These are phyloP conservation scores for Neonectria faginata DNA, from an alignment of 2,329 filamentous ascomycete species.

Conservation along the genomic window DNA sequence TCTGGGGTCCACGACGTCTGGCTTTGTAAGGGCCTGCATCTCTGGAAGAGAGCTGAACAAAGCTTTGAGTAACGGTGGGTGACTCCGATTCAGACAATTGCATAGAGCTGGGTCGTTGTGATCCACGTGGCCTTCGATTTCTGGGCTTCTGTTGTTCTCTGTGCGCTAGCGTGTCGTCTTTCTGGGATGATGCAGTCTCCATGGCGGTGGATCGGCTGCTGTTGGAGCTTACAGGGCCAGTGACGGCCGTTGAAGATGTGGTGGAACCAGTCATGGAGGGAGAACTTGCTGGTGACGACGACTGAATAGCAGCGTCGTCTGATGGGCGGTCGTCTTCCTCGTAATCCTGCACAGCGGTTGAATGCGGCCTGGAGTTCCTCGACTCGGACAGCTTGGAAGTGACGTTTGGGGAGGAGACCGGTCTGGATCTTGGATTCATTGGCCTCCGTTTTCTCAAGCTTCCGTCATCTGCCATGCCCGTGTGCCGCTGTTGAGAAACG, in stretches of 20 bases:
- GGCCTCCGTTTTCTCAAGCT: slow-evolving; percentile 4
- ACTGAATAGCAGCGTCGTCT: not conserved
- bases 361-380: not conserved
- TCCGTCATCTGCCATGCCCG: not conserved
- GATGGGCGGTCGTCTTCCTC: slow-evolving; percentile 4
- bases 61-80: slow-evolving; percentile 56
- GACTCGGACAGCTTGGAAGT: slow-evolving; percentile 4
- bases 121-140: not conserved
- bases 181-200: not conserved
- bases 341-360: not conserved
- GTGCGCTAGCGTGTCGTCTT: not conserved
- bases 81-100: slow-evolving; percentile 56
- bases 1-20: slow-evolving; percentile 17
- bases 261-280: not conserved
- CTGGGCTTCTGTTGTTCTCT: slow-evolving; percentile 15
- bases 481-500: not conserved
- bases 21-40: slow-evolving; percentile 12
- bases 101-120: slow-evolving; percentile 21
- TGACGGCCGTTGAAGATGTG: not conserved
- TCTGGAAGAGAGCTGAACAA: slow-evolving; percentile 47
- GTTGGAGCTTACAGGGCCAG: slow-evolving; percentile 2
- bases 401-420: slow-evolving; percentile 12
- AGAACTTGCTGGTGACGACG: slow-evolving; percentile 2
- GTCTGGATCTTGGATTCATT: slow-evolving; percentile 7
- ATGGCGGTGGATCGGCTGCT: not conserved